phyloP scores from a whole-genome alignment of 257 asterid species.

The Salvia hispanica region DNA sequence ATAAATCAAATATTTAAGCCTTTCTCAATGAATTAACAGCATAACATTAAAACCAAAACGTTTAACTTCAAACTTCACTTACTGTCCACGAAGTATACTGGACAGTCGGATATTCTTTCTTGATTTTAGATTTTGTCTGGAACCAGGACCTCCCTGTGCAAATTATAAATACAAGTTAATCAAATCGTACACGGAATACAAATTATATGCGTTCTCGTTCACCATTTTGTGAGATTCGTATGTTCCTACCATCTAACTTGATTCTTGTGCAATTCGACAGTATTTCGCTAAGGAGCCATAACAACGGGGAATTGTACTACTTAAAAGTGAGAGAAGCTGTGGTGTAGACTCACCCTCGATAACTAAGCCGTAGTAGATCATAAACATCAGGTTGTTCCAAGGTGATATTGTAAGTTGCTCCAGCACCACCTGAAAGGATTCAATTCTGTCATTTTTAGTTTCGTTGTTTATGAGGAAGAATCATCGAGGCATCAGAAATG shows the following conservation, averaged over 20 bases:
- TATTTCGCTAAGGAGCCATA: neutral
- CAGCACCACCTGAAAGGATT: slow-evolving; percentile 73
- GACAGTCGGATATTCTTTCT: slow-evolving; percentile 83
- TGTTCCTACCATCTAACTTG: neutral
- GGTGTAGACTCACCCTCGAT: slow-evolving; percentile 69
- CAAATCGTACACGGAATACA: neutral
- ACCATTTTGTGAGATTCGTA: neutral
- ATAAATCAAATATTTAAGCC: neutral
- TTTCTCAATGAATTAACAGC: slow-evolving; percentile 25
- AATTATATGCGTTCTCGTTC: neutral
- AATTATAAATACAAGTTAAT: neutral
- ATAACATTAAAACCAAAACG: neutral
- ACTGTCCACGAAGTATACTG: slow-evolving; percentile 87
- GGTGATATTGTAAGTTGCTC: slow-evolving; percentile 92
- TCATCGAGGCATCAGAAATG: neutral
- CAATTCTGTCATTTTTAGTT: neutral
- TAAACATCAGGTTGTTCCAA: slow-evolving; percentile 89
- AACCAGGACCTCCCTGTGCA: slow-evolving; percentile 80
- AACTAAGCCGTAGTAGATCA: slow-evolving; percentile 84
- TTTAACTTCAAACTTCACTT: slow-evolving; percentile 30
- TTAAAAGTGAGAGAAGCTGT: slow-evolving; percentile 4
- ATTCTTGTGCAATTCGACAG: neutral
- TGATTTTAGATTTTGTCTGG: slow-evolving; percentile 79
- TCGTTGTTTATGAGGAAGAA: neutral
- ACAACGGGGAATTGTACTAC: neutral